A percentile compares a stretch with the other conserved stretches of the same genome.
Conservation (phyloP, 306 rosid genomes). For the Citrullus mucosospermus region DNA sequence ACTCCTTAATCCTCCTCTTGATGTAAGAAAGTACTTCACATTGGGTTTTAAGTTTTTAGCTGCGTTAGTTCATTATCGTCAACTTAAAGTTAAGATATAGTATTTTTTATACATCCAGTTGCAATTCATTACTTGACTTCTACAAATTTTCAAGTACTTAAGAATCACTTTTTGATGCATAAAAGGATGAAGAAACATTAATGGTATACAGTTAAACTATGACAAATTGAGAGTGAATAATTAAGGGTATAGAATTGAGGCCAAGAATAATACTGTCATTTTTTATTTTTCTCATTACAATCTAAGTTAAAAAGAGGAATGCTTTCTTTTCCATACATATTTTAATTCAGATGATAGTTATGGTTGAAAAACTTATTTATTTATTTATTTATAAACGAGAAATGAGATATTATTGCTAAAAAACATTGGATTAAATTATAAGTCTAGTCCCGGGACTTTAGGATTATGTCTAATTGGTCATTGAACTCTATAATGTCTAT, state of each 20-base stretch:
- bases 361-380: neutral
- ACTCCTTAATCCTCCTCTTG: conserved; percentile 77
- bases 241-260: neutral
- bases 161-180: neutral
- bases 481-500: neutral
- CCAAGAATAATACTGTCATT: too few relatives aligned
- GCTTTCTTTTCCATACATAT: neutral
- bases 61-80: neutral
- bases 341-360: neutral
- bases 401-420: neutral
- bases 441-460: neutral
- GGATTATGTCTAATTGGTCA: neutral
- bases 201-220: neutral
- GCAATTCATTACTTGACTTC: neutral
- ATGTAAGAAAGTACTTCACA: conserved; percentile 42
- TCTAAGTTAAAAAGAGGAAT: neutral
- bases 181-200: neutral
- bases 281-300: neutral
- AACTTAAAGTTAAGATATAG: neutral
- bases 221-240: neutral
- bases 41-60: neutral
- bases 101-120: too few relatives aligned
- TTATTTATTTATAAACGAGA: too few relatives aligned
- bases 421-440: neutral
- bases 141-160: neutral